A percentile compares a stretch with the other conserved stretches of the same genome.
phyloP scores from a whole-genome alignment of 139 green algal genomes.

The Pleodorina starrii region DNA sequence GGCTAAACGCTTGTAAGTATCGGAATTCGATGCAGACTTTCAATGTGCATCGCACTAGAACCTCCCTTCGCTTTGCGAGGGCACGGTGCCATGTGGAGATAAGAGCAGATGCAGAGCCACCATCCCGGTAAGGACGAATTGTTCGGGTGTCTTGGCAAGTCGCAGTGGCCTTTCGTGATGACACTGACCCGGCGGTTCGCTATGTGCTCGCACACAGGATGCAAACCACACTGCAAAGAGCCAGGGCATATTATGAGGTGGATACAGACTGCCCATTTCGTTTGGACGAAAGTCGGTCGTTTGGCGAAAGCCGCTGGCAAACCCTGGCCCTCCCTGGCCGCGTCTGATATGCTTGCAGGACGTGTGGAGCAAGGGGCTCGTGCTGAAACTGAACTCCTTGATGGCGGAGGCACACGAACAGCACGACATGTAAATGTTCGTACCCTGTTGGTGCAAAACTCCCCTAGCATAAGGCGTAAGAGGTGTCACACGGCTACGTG shows the following conservation, averaged over 20 bases:
- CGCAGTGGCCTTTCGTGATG: too few species aligned
- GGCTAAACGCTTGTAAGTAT: too few species aligned
- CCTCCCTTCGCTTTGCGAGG: neutral
- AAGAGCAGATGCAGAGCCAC: neutral
- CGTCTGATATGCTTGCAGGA: conserved; percentile 21
- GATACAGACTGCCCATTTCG: too few species aligned
- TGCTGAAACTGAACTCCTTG: conserved; percentile 55
- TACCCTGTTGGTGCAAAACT: too few species aligned
- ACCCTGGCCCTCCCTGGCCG: too few species aligned
- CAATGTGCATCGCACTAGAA: neutral
- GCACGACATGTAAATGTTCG: conserved; percentile 47
- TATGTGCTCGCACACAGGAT: too few species aligned
- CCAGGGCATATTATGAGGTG: conserved; percentile 37
- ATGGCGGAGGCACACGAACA: conserved; percentile 63
- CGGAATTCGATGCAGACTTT: neutral
- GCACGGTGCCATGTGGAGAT: neutral
- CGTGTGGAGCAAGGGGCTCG: conserved; percentile 50
- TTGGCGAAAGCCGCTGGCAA: too few species aligned
- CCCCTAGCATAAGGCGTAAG: too few species aligned
- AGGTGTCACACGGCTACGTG: too few species aligned
- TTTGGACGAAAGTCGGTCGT: neutral
- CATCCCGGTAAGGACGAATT: neutral
- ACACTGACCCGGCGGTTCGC: too few species aligned
- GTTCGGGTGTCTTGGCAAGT: too few species aligned
- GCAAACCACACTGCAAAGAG: neutral